Base-by-base conservation (phyloP, 176 grass and related monocot species). In the Oryza nivara region DNA sequence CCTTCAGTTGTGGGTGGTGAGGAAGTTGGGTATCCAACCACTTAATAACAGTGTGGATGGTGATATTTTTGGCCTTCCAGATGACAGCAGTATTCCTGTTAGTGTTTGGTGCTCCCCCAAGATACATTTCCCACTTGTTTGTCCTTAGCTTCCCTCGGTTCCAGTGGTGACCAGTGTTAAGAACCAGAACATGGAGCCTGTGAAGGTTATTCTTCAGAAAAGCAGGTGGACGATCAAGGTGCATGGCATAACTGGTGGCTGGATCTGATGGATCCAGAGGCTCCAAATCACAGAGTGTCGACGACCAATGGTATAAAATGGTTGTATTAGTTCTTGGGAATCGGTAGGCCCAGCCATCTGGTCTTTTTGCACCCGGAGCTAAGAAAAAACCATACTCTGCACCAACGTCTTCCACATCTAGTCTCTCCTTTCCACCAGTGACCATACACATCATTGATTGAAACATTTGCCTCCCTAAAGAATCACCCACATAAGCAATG, bases 391-490 rank as follows among this genome's bases (percentile, higher is more conserved):
- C 93, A 56, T 81, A 95, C 16, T 60, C 70, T 25, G 20, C 17
- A 14, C 90, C 93, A 22, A 92, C 85, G 65, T 95, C 93, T 61
- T 90, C 78, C 13, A 90, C 90, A 70, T 90, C 82, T n/a, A 65
- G 48, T 48, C 28, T 82, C 64, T 87, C 26, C 35, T 86, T 78
- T 38, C 90, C 90, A 77, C 44, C 90, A 68, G 90, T 88, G 35
- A 74, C 85, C 93, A 95, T 95, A 76, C 93, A 95, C 93, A 95
- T 95, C 80, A 95, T 86, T 61, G 89, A 94, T 48, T 94, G 92
- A 80, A 94, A 94, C 84, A 92, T 91, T 68, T 94, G 92, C 28
- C 90, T 87, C 70, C 93, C 93, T 82, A 92, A 70, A 69, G 93
- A 95, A 87, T 95, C 93, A 19, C 93, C 93, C 3, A 95, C 90